Evolutionary conservation across 2,329 filamentous ascomycete genomes (phyloP).

Genomic region (Fusarium subtropicale): DNA sequence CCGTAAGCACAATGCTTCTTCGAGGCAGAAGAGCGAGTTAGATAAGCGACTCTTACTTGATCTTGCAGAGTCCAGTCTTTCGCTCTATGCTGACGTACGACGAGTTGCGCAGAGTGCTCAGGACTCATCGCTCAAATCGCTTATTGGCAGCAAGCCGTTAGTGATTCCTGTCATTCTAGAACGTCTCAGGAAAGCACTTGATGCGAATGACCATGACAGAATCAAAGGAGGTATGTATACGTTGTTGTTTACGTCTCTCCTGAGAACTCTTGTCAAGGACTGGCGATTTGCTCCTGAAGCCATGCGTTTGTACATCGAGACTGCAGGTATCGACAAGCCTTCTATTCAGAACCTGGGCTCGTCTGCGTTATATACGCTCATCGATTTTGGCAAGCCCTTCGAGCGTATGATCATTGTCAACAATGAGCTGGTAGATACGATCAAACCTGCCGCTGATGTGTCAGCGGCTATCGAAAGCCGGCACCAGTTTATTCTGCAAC

Average conservation of each 20-base stretch:
- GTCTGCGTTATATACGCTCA: constrained; percentile 83
- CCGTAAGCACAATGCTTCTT: constrained; percentile 91
- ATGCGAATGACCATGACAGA: constrained; percentile 83
- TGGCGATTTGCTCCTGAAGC: constrained; percentile 96
- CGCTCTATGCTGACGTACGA: constrained; percentile 94
- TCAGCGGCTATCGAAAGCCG: constrained; percentile 67
- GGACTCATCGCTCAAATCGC: constrained; percentile 91
- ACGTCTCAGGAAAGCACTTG: constrained; percentile 81
- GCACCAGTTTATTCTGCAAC: constrained; percentile 78
- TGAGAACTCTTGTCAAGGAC: constrained; percentile 88
- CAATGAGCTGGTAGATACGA: constrained; percentile 73
- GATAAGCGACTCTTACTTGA: constrained; percentile 88
- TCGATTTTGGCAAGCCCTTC: constrained; percentile 91
- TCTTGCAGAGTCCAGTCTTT: constrained; percentile 88
- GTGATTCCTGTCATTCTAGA: constrained; percentile 90
- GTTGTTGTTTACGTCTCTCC: constrained; percentile 85
- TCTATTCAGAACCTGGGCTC: constrained; percentile 92
- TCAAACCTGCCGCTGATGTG: constrained; percentile 77
- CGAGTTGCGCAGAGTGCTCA: constrained; percentile 90
- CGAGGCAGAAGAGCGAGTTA: constrained; percentile 87
- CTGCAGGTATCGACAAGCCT: constrained; percentile 89
- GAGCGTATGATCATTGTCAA: constrained; percentile 89
- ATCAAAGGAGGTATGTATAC: constrained; percentile 97
- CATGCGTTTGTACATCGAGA: constrained; percentile 89
- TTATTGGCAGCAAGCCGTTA: constrained; percentile 87